phyloP scores from a whole-genome alignment of 441 rosid genomes.

The Corymbia citriodora region DNA sequence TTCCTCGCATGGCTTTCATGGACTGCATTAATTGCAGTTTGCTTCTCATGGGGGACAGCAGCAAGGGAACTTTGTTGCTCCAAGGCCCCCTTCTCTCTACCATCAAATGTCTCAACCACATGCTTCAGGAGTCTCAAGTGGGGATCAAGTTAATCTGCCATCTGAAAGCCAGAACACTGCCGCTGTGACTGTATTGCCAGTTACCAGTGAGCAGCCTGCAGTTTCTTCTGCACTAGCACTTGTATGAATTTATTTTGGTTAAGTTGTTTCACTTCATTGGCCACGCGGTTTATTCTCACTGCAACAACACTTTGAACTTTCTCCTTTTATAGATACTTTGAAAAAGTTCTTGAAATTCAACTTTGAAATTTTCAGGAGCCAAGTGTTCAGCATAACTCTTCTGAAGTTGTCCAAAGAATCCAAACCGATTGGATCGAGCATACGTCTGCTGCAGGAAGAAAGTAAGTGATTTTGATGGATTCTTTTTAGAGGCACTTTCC shows the following conservation, averaged over 20 bases:
- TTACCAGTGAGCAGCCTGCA: conserved; percentile 39
- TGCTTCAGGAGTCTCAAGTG: conserved; percentile 34
- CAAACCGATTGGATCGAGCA: conserved; percentile 78
- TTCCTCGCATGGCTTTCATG: neutral
- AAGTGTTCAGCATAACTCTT: conserved; percentile 31
- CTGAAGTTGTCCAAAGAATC: conserved; percentile 18
- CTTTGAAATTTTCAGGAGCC: conserved; percentile 39
- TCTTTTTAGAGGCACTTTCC: neutral
- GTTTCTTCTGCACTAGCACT: conserved; percentile 23
- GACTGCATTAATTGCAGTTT: conserved; percentile 30
- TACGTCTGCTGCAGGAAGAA: conserved; percentile 68
- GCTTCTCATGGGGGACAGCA: conserved; percentile 40
- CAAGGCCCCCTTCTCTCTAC: conserved; percentile 29
- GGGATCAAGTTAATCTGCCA: conserved; percentile 38
- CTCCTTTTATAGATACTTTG: conserved; percentile 3
- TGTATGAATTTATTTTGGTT: conserved; percentile 23
- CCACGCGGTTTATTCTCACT: neutral
- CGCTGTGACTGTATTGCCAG: conserved; percentile 32
- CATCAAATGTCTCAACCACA: conserved; percentile 45
- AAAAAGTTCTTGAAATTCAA: conserved; percentile 6
- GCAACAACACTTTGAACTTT: conserved; percentile 2
- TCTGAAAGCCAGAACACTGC: conserved; percentile 36
- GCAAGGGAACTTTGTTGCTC: conserved; percentile 27
- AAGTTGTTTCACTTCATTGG: conserved; percentile 1
- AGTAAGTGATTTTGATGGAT: conserved; percentile 30